Conservation (phyloP, 805 yeast species). For the Wickerhamiella alocasiicola region DNA sequence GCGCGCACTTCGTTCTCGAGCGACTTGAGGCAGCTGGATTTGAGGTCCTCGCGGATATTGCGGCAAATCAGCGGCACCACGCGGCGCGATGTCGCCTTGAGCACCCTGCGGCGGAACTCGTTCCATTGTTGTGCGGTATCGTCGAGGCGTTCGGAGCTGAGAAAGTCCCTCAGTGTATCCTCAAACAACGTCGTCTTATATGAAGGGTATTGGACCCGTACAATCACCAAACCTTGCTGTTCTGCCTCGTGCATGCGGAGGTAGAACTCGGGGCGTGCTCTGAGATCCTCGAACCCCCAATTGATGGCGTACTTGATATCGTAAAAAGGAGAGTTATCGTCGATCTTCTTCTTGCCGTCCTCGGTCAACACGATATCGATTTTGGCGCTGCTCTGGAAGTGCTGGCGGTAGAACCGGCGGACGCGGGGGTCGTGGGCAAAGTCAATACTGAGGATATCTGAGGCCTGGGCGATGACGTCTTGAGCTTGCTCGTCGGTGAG, state of each 20-base stretch:
- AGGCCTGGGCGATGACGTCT: slow-evolving; percentile 59
- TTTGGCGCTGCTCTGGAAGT: slow-evolving; percentile 46
- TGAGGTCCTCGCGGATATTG: slow-evolving; percentile 71
- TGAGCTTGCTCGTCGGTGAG: slow-evolving; percentile 19
- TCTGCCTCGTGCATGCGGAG: slow-evolving; percentile 91
- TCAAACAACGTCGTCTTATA: slow-evolving; percentile 31
- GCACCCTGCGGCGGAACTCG: slow-evolving; percentile 50
- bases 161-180: slow-evolving; percentile 25
- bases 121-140: slow-evolving; percentile 74
- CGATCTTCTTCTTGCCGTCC: slow-evolving; percentile 68
- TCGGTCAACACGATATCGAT: slow-evolving; percentile 71
- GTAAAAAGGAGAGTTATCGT: slow-evolving; percentile 65
- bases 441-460: slow-evolving; percentile 66
- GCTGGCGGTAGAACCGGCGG: slow-evolving; percentile 51
- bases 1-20: slow-evolving; percentile 60
- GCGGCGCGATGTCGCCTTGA: slow-evolving; percentile 54
- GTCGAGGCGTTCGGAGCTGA: slow-evolving; percentile 40
- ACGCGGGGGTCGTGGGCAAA: slow-evolving; percentile 69
- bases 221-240: slow-evolving; percentile 52
- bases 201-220: slow-evolving; percentile 46
- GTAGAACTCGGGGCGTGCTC: slow-evolving; percentile 63
- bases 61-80: slow-evolving; percentile 54
- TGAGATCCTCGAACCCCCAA: slow-evolving; percentile 64
- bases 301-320: slow-evolving; percentile 86
- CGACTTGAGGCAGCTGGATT: slow-evolving; percentile 60